A percentile compares a stretch with the other conserved stretches of the same genome.
phyloP scores from a whole-genome alignment of 345 rosid species.

The Populus pruinosa region DNA sequence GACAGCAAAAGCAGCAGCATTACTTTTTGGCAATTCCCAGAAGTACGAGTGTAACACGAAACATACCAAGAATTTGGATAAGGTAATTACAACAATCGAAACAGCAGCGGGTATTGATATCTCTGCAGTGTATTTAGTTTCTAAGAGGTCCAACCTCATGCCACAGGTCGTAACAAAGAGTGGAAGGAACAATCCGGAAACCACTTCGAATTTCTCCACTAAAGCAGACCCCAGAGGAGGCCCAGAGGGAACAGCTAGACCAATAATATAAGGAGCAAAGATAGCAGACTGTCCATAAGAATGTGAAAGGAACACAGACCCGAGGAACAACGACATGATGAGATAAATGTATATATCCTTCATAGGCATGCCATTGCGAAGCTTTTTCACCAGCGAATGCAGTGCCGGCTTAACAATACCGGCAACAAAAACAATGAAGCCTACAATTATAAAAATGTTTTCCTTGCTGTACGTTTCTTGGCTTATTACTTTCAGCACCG shows the following conservation, averaged over 20 bases:
- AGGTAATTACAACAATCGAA: too few relatives aligned
- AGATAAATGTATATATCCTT: slow-evolving; percentile 11
- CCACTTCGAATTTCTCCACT: slow-evolving; percentile 22
- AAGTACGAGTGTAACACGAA: background rate
- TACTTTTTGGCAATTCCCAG: too few relatives aligned
- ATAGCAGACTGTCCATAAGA: background rate
- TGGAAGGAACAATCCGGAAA: slow-evolving; percentile 22
- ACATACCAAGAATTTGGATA: background rate
- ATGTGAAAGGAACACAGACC: background rate
- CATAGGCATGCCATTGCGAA: slow-evolving; percentile 19
- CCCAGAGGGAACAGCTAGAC: slow-evolving; percentile 25
- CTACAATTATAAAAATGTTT: background rate
- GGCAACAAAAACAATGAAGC: background rate
- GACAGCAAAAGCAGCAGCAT: too few relatives aligned
- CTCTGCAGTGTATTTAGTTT: too few relatives aligned
- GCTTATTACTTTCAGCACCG: background rate
- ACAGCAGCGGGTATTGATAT: too few relatives aligned
- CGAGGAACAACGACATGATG: slow-evolving; percentile 15
- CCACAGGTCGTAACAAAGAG: slow-evolving; percentile 23
- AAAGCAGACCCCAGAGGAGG: slow-evolving; percentile 30
- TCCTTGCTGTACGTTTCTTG: background rate
- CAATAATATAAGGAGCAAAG: slow-evolving; percentile 18
- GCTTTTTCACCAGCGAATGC: slow-evolving; percentile 14
- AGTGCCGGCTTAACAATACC: slow-evolving; percentile 12
- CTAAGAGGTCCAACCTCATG: slow-evolving; percentile 3